phyloP scores from a whole-genome alignment of 139 green algal genomes.

The Zygnema circumcarinatum region DNA sequence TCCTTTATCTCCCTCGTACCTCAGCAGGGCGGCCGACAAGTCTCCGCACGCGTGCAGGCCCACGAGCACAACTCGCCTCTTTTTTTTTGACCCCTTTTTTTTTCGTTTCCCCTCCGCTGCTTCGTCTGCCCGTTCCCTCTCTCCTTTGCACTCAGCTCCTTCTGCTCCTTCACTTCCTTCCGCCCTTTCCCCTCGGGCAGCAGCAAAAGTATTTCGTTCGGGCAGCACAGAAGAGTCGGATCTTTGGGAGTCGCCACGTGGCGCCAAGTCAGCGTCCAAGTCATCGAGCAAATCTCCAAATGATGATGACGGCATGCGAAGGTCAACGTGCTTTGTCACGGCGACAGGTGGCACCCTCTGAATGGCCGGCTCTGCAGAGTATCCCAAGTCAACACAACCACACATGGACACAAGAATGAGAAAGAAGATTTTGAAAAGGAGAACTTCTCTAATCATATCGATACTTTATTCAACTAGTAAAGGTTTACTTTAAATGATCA shows the following conservation, averaged over 20 bases:
- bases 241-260: no score
- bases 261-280: background rate
- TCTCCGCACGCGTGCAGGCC: constrained; percentile 53
- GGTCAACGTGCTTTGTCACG: constrained; percentile 5
- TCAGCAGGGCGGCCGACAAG: constrained; percentile 25
- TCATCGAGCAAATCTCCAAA: background rate
- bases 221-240: no score
- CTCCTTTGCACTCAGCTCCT: background rate
- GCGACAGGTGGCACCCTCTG: background rate
- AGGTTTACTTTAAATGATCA: background rate
- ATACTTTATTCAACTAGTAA: background rate
- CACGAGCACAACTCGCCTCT: constrained; percentile 33
- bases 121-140: background rate
- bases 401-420: background rate
- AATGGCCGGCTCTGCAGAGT: background rate
- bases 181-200: no score
- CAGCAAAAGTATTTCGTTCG: no score
- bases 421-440: no score
- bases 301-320: background rate
- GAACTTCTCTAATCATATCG: no score
- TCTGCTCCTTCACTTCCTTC: background rate
- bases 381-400: background rate
- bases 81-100: no score
- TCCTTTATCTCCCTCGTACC: background rate
- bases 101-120: constrained; percentile 1